Base-by-base conservation (phyloP, 495 filamentous ascomycete species). In the Aspergillus affinis region DNA sequence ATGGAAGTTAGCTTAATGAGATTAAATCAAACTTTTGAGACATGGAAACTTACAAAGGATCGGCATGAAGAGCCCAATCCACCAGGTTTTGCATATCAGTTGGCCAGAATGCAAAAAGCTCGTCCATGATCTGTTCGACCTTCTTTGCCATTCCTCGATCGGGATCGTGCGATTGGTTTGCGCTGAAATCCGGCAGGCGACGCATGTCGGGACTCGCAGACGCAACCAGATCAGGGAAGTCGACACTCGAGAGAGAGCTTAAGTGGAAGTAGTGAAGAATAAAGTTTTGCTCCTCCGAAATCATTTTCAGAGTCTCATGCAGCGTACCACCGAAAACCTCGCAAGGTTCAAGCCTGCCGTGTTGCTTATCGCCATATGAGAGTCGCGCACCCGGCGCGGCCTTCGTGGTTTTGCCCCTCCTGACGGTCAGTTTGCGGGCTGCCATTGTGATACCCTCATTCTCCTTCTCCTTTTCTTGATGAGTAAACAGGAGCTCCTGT, bases 231-330 rank as follows among this genome's bases (percentile, higher is more conserved):
- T 98, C 93, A 1, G 87, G 78, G 65, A 96, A 98, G 63, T 97
- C 93, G 15, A 81, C 74, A 15, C 81, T 86, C 55, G 88, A 84
- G 13, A 90, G 78, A 17, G 91, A 94, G 36, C 86, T 88, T 9
- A 94, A 82, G 57, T 96, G 92, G 78, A 97, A 98, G 74, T 96
- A 94, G 56, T 94, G 90, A 21, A 95, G 86, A 27, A 96, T 77
- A 65, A 97, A 98, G 67, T 97, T 97, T 71, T 98, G 93, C 75
- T 98, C 93, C 61, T 89, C 89, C 51, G 88, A 87, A 45, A 97
- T 85, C 59, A 94, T 82, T 20, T 85, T 87, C 49, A 91, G 73
- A 57, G 90, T 84, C 71, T 96, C 91, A 51, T 89, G 86, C 48
- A 97, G 77, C 17, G 87, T 83, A 36, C 88, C 88, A 2, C 86